Base-by-base conservation (phyloP, 345 rosid species). In the Eutrema japonicum region DNA sequence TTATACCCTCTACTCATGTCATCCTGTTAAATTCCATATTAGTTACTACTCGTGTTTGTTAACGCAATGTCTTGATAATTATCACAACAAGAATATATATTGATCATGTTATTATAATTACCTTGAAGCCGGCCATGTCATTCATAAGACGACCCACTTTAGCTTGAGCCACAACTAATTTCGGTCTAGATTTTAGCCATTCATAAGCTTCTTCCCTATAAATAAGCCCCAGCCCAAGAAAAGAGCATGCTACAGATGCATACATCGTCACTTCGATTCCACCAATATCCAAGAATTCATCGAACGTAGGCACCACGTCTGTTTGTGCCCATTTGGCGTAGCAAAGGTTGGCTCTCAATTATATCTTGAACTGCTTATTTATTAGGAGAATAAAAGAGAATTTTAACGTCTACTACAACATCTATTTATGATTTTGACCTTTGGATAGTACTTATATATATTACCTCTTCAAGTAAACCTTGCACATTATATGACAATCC, bases 1-100 rank as follows among this genome's bases (percentile, higher is more conserved):
- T 3, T 40, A 70, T 45, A 57, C 55, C 74, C 65, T 70, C 65
- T 57, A 3, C 74, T 52, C 58, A 49, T 59, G 79, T 77, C 74
- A 80, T 81, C 84, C 72, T 51, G 4, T 41, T 41, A 11, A 0
- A 41, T 41, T 0, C 5, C n/a, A 10, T 4, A 42, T 42, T 36
- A 36, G 7, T 36, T 36, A 42, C 43, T 40, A 40, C 11, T 11
- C 12, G 10, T 41, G 13, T 36, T 18, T 18, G 22, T 18, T 18
- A 18, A 38, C 42, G 11, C 42, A 38, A 38, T 9, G 10, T 38
- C 45, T 10, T 41, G 5, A 41, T 41, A 9, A 36, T 9, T 11
- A 41, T 4, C 13, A 10, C 13, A 11, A 2, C 5, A 41, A 41
- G 4, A 41, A 41, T n/a, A 10, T 10, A 41, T 10, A 1, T 18